Percentiles rank a stretch among this genome's conserved stretches.
Evolutionary conservation across 805 yeast species (phyloP).

Genomic region (Jamesozyma jinghongensis): DNA sequence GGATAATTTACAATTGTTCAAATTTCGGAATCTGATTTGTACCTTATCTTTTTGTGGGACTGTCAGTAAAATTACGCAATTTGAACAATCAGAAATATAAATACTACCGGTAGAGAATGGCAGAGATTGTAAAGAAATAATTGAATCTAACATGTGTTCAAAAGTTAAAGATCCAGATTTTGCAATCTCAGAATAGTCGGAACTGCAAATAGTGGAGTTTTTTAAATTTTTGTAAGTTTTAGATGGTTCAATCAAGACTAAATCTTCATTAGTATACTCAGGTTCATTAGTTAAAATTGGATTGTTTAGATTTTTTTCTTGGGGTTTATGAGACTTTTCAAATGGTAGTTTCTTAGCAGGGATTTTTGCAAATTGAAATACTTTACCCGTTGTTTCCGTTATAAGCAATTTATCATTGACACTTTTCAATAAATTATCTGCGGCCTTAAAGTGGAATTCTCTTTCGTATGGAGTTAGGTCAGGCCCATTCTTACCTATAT

Average conservation of each 20-base stretch:
- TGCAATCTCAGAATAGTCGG: background rate
- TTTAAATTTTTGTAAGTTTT: constrained; percentile 10
- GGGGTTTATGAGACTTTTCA: background rate
- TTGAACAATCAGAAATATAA: constrained; percentile 12
- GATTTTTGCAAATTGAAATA: constrained; percentile 3
- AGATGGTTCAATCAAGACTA: background rate
- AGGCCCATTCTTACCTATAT: constrained; percentile 7
- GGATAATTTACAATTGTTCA: constrained; percentile 16
- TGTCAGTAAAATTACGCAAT: constrained; percentile 10
- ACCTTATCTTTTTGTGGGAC: constrained; percentile 11
- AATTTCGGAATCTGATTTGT: constrained; percentile 21
- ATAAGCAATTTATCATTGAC: constrained; percentile 5
- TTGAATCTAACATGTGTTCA: constrained; percentile 8
- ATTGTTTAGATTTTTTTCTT: background rate
- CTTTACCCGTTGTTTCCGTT: background rate
- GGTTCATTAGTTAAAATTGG: constrained; percentile 1
- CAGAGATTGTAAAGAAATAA: constrained; percentile 9
- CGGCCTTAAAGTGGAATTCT: constrained; percentile 11
- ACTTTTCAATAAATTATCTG: constrained; percentile 11
- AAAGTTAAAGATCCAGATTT: constrained; percentile 16
- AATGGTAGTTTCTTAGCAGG: background rate
- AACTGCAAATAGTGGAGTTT: constrained; percentile 7
- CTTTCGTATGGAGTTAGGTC: constrained; percentile 14
- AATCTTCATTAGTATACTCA: constrained; percentile 2
- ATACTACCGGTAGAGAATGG: constrained; percentile 22